Evolutionary conservation across 176 grass and related monocot genomes (phyloP).

Genomic region (Triticum aestivum): DNA sequence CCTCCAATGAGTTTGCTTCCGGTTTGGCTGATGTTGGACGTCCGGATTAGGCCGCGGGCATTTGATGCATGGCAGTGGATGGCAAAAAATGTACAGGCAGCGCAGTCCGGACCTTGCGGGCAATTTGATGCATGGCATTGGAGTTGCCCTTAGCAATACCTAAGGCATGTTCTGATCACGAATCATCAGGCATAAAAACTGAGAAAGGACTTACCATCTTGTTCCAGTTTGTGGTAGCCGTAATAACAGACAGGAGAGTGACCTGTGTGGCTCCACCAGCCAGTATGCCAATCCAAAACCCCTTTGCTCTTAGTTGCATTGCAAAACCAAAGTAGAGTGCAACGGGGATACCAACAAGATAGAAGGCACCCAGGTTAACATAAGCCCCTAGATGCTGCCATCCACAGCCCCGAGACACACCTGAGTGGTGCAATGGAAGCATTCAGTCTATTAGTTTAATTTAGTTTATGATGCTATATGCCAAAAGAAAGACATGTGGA

Average conservation of each 20-base stretch:
- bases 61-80: no score
- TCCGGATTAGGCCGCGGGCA: no score
- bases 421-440: conserved; percentile 9
- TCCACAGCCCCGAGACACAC: conserved; percentile 59
- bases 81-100: no score
- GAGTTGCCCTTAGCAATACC: neutral
- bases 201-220: conserved; percentile 45
- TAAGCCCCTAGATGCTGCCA: conserved; percentile 70
- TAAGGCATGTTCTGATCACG: no score
- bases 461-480: no score
- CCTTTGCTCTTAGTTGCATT: conserved; percentile 47
- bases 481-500: neutral
- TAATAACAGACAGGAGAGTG: conserved; percentile 36
- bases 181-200: neutral
- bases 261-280: conserved; percentile 47
- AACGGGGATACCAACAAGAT: conserved; percentile 52
- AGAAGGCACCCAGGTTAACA: conserved; percentile 66
- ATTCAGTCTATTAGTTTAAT: neutral
- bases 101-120: no score
- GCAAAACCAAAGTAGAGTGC: conserved; percentile 44
- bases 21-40: no score
- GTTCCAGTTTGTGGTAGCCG: conserved; percentile 47
- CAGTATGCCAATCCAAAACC: conserved; percentile 53
- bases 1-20: no score
- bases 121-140: no score